phyloP scores from a whole-genome alignment of 2,329 filamentous ascomycete genomes.

The Dactylellina haptotyla region DNA sequence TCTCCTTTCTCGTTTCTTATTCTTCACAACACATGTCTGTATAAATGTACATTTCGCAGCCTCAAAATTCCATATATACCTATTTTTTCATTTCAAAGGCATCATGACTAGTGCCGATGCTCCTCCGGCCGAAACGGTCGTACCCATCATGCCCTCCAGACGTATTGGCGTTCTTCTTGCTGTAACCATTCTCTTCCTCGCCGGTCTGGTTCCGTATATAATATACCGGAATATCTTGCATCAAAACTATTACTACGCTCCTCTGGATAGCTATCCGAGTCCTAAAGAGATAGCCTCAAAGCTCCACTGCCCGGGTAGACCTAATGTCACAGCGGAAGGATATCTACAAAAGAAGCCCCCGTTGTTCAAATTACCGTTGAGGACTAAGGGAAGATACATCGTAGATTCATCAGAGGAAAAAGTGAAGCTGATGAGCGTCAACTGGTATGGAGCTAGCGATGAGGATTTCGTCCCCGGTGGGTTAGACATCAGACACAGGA shows the following conservation, averaged over 20 bases:
- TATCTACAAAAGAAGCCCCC: conserved; percentile 1
- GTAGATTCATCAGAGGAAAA: conserved; percentile 69
- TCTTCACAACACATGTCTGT: conserved; percentile 27
- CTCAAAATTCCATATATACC: neutral
- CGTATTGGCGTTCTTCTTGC: conserved; percentile 22
- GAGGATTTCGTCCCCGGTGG: conserved; percentile 73
- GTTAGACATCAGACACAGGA: conserved; percentile 72
- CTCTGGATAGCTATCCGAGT: conserved; percentile 38
- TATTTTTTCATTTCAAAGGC: neutral
- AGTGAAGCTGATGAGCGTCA: conserved; percentile 73
- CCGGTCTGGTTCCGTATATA: conserved; percentile 38
- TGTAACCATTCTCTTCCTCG: conserved; percentile 27
- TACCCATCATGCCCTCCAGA: conserved; percentile 16
- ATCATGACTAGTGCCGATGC: conserved; percentile 31
- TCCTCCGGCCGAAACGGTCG: conserved; percentile 15
- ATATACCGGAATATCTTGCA: conserved; percentile 48
- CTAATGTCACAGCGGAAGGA: conserved; percentile 5
- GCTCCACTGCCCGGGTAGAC: conserved; percentile 30
- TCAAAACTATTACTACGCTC: conserved; percentile 29
- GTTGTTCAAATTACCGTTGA: conserved; percentile 68
- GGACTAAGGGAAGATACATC: conserved; percentile 70
- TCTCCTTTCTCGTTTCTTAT: neutral
- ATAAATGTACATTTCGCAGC: conserved; percentile 7
- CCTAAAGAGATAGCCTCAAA: conserved; percentile 31
- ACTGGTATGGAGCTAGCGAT: conserved; percentile 78